Evolutionary conservation across 2,329 filamentous ascomycete species (phyloP), one percentile per base, ranked within the genome.

Genomic region (Aspergillus nomiae): DNA sequence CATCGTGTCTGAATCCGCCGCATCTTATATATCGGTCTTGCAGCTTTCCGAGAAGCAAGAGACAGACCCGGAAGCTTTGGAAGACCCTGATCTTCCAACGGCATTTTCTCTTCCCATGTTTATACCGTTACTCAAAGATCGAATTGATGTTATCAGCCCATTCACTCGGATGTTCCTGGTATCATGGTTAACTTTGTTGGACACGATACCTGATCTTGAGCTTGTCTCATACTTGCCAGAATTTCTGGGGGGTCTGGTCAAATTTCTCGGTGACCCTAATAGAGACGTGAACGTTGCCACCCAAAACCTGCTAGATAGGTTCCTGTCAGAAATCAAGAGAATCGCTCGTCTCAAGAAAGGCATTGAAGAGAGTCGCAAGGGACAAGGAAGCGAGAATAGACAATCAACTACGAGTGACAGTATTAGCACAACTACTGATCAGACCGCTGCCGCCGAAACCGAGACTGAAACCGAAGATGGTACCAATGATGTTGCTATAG

Each of bases 181-280:
- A 2, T 93, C 92, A 36, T 99, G 95, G 95, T 92, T 99, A 63
- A 96, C 91, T 4, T 80, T 99, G 19, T 84, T 99, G 24, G 95
- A 99, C 76, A 97, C 94, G 1, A 98, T 99, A 69, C 95, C 95
- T 0, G 96, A 99, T 74, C 83, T 99, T 48, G 96, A 99, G 77
- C 87, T 99, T 24, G 94, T 99, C 43, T 90, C 92, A 4, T 96
- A 93, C 75, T 82, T 99, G 28, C 96, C 95, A 1, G 92, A 94
- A 56, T 99, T 99, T 72, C 83, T 99, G 1, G 91, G 89, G 30
- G 95, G 94, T 0, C 81, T 99, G 48, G 88, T 99, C 70, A 94
- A 91, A 72, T 99, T 98, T 70, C 85, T 99, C 12, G 94, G 92
- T 65, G 95, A 97, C 71, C 89, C 90, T 14, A 97, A 97, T 74